Evolutionary conservation across 352 stramenopile genomes (phyloP).

Genomic region (Phytophthora sp.): DNA sequence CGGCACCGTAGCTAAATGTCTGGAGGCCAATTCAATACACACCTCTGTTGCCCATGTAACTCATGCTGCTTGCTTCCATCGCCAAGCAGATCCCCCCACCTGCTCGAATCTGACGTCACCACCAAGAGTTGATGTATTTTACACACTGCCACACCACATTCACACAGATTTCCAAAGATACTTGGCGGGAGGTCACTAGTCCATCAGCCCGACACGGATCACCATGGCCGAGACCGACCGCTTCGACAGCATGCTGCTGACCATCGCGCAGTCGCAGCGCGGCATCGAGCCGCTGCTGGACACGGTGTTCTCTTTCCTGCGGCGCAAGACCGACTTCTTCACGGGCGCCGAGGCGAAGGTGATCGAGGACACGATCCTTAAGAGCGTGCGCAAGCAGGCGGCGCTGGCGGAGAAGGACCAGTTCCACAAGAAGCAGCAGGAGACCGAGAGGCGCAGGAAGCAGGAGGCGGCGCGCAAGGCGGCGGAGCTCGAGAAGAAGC

Average conservation of each 20-base stretch:
- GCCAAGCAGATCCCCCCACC: neutral
- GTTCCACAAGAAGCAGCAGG: conserved; percentile 74
- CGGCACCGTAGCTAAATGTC: conserved; percentile 26
- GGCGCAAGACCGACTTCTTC: conserved; percentile 99
- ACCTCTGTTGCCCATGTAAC: conserved; percentile 28
- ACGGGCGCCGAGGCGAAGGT: conserved; percentile 82
- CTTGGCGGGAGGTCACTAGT: neutral
- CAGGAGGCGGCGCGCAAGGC: conserved; percentile 49
- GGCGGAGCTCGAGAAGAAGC: conserved; percentile 55
- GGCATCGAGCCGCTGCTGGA: conserved; percentile 99
- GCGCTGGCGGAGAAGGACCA: conserved; percentile 84
- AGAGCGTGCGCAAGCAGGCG: conserved; percentile 93
- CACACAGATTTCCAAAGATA: conserved; percentile 17
- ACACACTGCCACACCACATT: neutral
- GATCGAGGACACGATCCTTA: conserved; percentile 87
- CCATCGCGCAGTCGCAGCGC: conserved; percentile 95
- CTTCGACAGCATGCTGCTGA: conserved; percentile 97
- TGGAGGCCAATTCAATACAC: conserved; percentile 32
- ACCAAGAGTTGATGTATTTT: neutral
- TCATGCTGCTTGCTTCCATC: neutral
- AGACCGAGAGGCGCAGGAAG: conserved; percentile 84
- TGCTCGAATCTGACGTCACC: neutral
- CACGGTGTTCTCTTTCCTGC: conserved; percentile 98
- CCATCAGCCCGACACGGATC: conserved; percentile 17
- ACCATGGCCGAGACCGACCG: conserved; percentile 77